Evolutionary conservation across 805 yeast species (phyloP).

Genomic region (Starmerella floricola): DNA sequence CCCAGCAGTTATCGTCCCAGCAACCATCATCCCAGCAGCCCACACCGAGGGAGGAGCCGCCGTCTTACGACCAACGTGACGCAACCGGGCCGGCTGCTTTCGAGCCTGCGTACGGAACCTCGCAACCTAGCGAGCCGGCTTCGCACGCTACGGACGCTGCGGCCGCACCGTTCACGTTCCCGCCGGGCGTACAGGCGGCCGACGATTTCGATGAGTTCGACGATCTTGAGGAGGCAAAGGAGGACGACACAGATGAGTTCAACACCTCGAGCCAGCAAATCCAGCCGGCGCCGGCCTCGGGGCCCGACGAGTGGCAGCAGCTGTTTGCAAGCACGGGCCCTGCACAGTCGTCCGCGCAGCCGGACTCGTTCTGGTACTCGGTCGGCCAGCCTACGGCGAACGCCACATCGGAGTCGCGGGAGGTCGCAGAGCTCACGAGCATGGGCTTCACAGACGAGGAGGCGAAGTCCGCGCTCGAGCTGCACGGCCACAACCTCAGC

Average conservation of each 20-base stretch:
- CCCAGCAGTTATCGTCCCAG: too few relatives aligned
- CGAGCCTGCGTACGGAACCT: too few relatives aligned
- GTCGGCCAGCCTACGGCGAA: not conserved
- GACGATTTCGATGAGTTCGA: conserved; percentile 27
- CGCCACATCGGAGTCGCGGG: conserved; percentile 26
- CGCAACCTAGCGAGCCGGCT: too few relatives aligned
- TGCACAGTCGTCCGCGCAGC: not conserved
- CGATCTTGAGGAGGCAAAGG: conserved; percentile 33
- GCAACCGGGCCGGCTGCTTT: too few relatives aligned
- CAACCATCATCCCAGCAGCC: too few relatives aligned
- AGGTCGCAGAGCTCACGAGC: conserved; percentile 43
- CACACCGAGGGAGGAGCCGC: too few relatives aligned
- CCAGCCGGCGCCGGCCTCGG: conserved; percentile 16
- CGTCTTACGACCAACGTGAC: too few relatives aligned
- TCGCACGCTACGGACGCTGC: not conserved
- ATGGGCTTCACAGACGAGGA: conserved; percentile 74
- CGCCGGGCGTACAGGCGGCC: not conserved
- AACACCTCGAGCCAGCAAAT: not conserved
- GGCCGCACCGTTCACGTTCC: conserved; percentile 2
- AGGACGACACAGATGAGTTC: conserved; percentile 23
- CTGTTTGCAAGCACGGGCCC: conserved; percentile 58
- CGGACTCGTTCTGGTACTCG: not conserved
- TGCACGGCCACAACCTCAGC: conserved; percentile 61
- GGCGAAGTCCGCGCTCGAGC: conserved; percentile 55
- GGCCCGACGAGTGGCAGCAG: conserved; percentile 81